These are phyloP conservation scores for Chlamydomonas incerta DNA, from an alignment of 139 green algal genomes.

Conservation along the genomic window DNA sequence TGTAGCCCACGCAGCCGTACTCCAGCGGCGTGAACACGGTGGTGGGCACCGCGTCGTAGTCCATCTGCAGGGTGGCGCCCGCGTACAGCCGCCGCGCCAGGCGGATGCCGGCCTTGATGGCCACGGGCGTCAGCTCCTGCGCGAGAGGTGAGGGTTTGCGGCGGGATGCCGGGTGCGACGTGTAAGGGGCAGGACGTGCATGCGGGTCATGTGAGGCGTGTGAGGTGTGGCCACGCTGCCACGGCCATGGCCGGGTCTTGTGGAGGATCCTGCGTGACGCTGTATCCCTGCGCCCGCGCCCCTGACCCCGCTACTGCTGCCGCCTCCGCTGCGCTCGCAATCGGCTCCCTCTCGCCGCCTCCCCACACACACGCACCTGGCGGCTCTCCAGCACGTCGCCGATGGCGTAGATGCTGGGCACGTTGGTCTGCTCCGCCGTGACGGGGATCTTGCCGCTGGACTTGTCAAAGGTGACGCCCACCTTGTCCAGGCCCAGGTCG, in stretches of 20 bases:
- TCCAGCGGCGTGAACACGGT: slow-evolving; percentile 80
- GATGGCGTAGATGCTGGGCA: slow-evolving; percentile 85
- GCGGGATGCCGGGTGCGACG: no score
- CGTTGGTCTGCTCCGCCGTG: slow-evolving; percentile 69
- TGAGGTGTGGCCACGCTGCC: no score
- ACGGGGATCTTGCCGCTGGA: slow-evolving; percentile 66
- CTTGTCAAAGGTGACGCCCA: slow-evolving; percentile 55
- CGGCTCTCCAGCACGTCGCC: slow-evolving; percentile 86
- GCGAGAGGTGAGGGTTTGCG: no score
- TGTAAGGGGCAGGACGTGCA: no score
- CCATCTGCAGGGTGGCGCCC: slow-evolving; percentile 57
- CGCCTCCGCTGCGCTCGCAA: no score
- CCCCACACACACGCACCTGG: background rate
- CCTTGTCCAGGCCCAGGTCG: slow-evolving; percentile 57
- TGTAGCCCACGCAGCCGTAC: slow-evolving; percentile 70
- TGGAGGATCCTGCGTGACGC: no score
- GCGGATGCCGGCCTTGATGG: slow-evolving; percentile 93
- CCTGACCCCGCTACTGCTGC: no score
- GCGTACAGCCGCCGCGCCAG: slow-evolving; percentile 86
- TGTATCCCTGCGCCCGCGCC: no score
- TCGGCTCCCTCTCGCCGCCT: no score
- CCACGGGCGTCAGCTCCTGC: slow-evolving; percentile 81
- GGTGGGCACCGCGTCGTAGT: slow-evolving; percentile 53
- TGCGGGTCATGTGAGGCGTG: no score
- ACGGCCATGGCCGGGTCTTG: no score